phyloP scores from a whole-genome alignment of 495 filamentous ascomycete species.

The Penicillium samsonianum region DNA sequence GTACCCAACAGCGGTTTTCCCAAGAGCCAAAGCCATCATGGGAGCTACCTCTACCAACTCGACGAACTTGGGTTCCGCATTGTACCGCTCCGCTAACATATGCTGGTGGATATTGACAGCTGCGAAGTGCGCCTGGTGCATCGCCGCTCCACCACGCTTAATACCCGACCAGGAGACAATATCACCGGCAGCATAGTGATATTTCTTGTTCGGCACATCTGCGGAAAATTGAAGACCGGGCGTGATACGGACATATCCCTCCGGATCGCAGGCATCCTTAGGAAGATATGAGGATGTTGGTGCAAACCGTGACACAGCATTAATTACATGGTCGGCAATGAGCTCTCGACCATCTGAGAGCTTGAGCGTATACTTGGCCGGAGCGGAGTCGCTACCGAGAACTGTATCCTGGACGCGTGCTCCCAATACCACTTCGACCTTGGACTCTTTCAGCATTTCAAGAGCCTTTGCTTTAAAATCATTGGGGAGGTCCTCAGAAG shows the following conservation, averaged over 20 bases:
- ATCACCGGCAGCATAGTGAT: slow-evolving; percentile 51
- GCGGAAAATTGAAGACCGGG: slow-evolving; percentile 39
- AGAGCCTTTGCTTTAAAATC: slow-evolving; percentile 55
- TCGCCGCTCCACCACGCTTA: slow-evolving; percentile 6
- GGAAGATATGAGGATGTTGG: slow-evolving; percentile 56
- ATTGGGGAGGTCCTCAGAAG: slow-evolving; percentile 57
- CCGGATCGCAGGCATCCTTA: slow-evolving; percentile 39
- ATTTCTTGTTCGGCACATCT: slow-evolving; percentile 38
- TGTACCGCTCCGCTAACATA: slow-evolving; percentile 1
- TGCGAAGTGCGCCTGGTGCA: slow-evolving; percentile 10
- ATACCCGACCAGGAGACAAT: slow-evolving; percentile 10
- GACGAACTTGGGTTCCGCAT: not conserved
- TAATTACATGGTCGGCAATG: slow-evolving; percentile 51
- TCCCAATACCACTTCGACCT: slow-evolving; percentile 43
- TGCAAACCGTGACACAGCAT: slow-evolving; percentile 51
- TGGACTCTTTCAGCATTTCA: slow-evolving; percentile 45
- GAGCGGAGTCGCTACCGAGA: slow-evolving; percentile 33
- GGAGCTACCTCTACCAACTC: slow-evolving; percentile 2
- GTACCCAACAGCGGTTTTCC: slow-evolving; percentile 3
- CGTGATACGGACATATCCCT: slow-evolving; percentile 52
- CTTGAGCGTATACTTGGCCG: slow-evolving; percentile 34
- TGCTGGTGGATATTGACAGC: slow-evolving; percentile 6
- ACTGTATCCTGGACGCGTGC: slow-evolving; percentile 8
- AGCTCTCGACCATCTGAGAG: slow-evolving; percentile 54
- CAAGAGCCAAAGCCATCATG: slow-evolving; percentile 11